Base-by-base conservation (phyloP, 2,329 filamentous ascomycete species). In the Fusarium graminum region DNA sequence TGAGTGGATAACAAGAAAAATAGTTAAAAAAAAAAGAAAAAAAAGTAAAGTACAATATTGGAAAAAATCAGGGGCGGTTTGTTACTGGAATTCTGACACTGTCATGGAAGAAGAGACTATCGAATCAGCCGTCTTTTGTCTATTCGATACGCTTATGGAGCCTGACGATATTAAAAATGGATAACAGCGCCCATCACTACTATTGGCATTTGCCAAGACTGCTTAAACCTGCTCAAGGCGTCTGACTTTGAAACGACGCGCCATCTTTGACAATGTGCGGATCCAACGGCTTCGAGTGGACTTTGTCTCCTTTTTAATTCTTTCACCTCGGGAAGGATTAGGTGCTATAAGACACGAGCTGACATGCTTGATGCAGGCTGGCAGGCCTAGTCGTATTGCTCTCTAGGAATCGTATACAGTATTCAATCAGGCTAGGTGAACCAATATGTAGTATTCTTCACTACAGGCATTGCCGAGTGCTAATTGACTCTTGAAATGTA, bases 151-250 rank as follows among this genome's bases (percentile, higher is more conserved):
- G 30, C 47, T 44, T 39, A 28, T 25, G 16, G 30, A 41, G 54
- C 32, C 13, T 22, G 29, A 30, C 39, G 32, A 38, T 43, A 42
- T 61, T 43, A 58, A 41, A n/a, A 61, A 54, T 61, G 58, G 59
- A 44, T 45, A 50, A 44, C 38, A 34, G 41, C 34, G 50, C 29
- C 19, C 17, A 40, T 45, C 39, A 49, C 53, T 58, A 42, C n/a
- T 44, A 17, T 19, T 16, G 29, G 44, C 22, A 44, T 55, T 38
- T 44, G 58, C 59, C 59, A 57, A 63, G 59, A 25, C 39, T 28
- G 32, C 49, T 59, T 47, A 32, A 41, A 36, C 22, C 17, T 52
- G 52, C 59, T 50, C 29, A 56, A 43, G 63, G 59, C 63, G 63
- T 51, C 38, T 60, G 26, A 25, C 45, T 68, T 67, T 40, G 22